These are phyloP conservation scores for Pouteria campechiana DNA, from an alignment of 179 eudicot genomes.

Conservation along the genomic window DNA sequence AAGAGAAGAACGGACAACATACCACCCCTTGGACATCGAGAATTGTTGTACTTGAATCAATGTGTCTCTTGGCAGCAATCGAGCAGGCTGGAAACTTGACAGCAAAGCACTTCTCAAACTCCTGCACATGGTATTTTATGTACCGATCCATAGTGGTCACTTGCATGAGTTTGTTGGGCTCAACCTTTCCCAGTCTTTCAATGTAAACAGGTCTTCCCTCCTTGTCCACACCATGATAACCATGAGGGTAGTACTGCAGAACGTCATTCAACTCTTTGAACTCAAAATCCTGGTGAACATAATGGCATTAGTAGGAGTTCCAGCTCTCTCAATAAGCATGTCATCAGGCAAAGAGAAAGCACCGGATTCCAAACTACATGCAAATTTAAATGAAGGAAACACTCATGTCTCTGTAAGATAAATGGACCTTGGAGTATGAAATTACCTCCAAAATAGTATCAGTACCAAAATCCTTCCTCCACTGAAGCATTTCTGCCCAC, in stretches of 20 bases:
- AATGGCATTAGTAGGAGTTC: background rate
- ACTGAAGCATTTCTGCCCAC: slow-evolving; percentile 80
- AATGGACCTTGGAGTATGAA: no score
- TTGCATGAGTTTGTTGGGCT: slow-evolving; percentile 91
- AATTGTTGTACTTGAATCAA: slow-evolving; percentile 90
- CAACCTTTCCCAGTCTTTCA: slow-evolving; percentile 88
- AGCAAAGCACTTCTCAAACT: slow-evolving; percentile 72
- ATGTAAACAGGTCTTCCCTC: slow-evolving; percentile 92
- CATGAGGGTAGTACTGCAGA: slow-evolving; percentile 82
- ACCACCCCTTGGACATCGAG: slow-evolving; percentile 99
- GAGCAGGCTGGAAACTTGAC: slow-evolving; percentile 90
- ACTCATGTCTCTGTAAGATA: no score
- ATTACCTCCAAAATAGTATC: slow-evolving; percentile 71
- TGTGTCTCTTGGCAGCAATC: slow-evolving; percentile 85
- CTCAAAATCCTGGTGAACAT: slow-evolving; percentile 64
- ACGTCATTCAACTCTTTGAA: slow-evolving; percentile 79
- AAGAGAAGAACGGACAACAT: slow-evolving; percentile 14
- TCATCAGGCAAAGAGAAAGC: background rate
- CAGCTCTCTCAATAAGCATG: background rate
- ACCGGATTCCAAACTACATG: no score
- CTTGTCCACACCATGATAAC: slow-evolving; percentile 90
- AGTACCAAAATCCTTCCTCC: slow-evolving; percentile 76
- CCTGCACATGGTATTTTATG: slow-evolving; percentile 78
- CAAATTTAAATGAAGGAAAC: no score
- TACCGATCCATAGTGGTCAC: slow-evolving; percentile 94